phyloP scores from a whole-genome alignment of 306 rosid species.

The Glycine soja region DNA sequence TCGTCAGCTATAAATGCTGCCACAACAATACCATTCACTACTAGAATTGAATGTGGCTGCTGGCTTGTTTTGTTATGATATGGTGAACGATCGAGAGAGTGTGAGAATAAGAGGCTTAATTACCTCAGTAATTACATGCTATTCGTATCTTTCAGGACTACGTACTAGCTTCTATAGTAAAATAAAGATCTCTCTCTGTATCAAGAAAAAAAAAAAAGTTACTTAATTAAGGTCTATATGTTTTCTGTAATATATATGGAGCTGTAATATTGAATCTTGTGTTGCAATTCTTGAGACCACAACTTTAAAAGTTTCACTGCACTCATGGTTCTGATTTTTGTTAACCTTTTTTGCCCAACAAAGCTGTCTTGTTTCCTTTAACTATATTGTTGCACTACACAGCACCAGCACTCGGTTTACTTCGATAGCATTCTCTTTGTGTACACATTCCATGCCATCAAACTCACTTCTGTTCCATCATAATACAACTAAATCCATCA shows the following conservation, averaged over 20 bases:
- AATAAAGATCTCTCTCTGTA: neutral
- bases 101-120: neutral
- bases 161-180: neutral
- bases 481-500: no score
- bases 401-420: no score
- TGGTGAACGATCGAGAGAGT: neutral
- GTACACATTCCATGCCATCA: no score
- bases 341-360: no score
- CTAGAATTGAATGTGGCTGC: neutral
- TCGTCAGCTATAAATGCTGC: constrained; percentile 53
- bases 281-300: no score
- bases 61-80: neutral
- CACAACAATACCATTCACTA: constrained; percentile 2
- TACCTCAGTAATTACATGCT: neutral
- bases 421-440: no score
- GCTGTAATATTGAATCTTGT: neutral
- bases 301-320: no score
- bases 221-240: neutral
- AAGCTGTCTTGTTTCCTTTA: no score
- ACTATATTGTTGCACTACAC: no score
- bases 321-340: no score
- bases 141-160: neutral
- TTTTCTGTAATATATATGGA: neutral
- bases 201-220: neutral
- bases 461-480: no score